Evolutionary conservation across 768 basidiomycete species (phyloP).

Genomic region (Tubosaeta brunneosetosa): DNA sequence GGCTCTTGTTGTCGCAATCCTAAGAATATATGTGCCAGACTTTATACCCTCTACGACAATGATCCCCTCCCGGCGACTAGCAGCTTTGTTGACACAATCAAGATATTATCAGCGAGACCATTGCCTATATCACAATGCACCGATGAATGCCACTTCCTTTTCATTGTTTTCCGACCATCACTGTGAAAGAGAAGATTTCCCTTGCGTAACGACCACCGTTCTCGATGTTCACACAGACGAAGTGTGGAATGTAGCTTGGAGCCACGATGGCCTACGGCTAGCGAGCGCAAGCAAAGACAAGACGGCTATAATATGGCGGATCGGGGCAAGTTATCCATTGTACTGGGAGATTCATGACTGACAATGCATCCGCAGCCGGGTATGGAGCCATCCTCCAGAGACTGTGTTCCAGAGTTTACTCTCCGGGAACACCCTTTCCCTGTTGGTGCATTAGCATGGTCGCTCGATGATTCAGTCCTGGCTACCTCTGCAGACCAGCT

Average conservation of each 20-base stretch:
- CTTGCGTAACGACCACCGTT: slow-evolving; percentile 78
- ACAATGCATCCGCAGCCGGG: slow-evolving; percentile 35
- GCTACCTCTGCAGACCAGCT: slow-evolving; percentile 77
- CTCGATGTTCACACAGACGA: slow-evolving; percentile 86
- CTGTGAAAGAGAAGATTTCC: slow-evolving; percentile 80
- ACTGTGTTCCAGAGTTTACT: slow-evolving; percentile 54
- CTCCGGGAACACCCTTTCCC: slow-evolving; percentile 75
- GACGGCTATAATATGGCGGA: slow-evolving; percentile 83
- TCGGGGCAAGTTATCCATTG: slow-evolving; percentile 56
- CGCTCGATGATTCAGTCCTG: slow-evolving; percentile 78
- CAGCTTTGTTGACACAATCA: slow-evolving; percentile 82
- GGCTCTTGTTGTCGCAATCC: background rate
- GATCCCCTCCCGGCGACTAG: slow-evolving; percentile 87
- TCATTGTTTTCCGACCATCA: slow-evolving; percentile 87
- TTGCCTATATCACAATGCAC: slow-evolving; percentile 85
- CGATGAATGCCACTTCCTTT: slow-evolving; percentile 50
- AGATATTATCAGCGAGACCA: slow-evolving; percentile 70
- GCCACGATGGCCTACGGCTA: slow-evolving; percentile 77
- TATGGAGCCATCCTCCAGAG: slow-evolving; percentile 46
- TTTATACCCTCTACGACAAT: slow-evolving; percentile 89
- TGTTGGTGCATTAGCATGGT: slow-evolving; percentile 88
- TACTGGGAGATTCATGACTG: slow-evolving; percentile 2
- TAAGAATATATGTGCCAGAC: slow-evolving; percentile 40
- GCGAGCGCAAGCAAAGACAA: slow-evolving; percentile 89
- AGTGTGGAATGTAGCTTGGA: slow-evolving; percentile 96